Base-by-base conservation (phyloP, 495 filamentous ascomycete species). In the Astrocystis sublimbata region DNA sequence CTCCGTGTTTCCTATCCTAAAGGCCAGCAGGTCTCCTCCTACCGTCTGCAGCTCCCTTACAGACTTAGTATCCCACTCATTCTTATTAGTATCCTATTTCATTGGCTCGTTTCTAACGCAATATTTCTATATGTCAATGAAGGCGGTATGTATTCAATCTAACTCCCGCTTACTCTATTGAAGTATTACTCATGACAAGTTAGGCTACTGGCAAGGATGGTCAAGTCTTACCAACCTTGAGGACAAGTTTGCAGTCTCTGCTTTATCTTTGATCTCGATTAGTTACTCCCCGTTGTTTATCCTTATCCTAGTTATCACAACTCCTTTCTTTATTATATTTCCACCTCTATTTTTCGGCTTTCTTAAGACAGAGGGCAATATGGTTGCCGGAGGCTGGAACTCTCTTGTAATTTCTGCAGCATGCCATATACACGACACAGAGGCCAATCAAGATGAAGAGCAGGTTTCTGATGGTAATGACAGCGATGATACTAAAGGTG, bases 21-120 rank as follows among this genome's bases (percentile, higher is more conserved):
- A 1, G 65, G 65, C 26, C 26, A 67, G 41, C 65, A 64, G n/a
- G 24, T n/a, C 23, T 64, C 65, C 6, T 64, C 38, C 1, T 69
- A 69, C 35, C 40, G 56, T 19, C 35, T 66, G 10, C 53, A 63
- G 8, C 28, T 71, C 4, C 64, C 64, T 1, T 64, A 63, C 15
- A 31, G 2, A 5, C 54, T 61, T 19, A 54, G 65, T 49, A n/a
- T 66, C 15, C 68, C 63, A 30, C 56, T 73, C 4, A 64, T 72
- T 15, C 54, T 61, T 46, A 65, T 67, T 17, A 73, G 73, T 54
- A 36, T 41, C 9, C 35, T 65, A 8, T 19, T 58, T 3, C 75
- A 70, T 31, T 70, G 62, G 65, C 23, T 70, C 15, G 33, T 49
- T 9, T 64, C 66, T 2, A 69, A 54, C 63, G n/a, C 58, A 0